phyloP scores from a whole-genome alignment of 768 basidiomycete genomes.

The Leucosporidium scottii region DNA sequence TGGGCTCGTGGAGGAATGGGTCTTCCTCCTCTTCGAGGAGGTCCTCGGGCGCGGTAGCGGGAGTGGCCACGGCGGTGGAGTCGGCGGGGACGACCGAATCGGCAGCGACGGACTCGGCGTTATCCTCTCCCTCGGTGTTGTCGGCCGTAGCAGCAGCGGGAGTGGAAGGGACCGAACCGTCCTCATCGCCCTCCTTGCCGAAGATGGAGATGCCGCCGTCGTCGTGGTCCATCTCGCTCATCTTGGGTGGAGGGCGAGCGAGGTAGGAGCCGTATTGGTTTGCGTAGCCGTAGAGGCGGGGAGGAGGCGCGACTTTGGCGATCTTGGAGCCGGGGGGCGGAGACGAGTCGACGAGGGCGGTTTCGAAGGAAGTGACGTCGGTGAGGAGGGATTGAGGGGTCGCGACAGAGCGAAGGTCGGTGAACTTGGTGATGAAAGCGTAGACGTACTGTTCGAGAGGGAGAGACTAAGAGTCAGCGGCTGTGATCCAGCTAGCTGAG shows the following conservation, averaged over 20 bases:
- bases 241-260: background rate
- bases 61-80: background rate
- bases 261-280: background rate
- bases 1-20: background rate
- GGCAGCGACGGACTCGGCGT: background rate
- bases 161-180: no score
- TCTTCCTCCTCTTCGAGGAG: background rate
- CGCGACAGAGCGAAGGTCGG: background rate
- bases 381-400: background rate
- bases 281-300: background rate
- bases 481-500: background rate
- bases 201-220: no score
- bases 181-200: no score
- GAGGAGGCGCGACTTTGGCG: background rate
- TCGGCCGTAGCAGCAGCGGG: background rate
- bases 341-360: background rate
- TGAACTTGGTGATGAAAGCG: constrained; percentile 1
- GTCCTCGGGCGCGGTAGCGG: background rate
- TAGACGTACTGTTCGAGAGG: background rate
- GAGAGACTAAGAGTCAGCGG: no score
- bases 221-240: background rate
- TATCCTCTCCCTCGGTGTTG: background rate
- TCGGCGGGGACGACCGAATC: background rate
- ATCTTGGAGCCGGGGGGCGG: background rate
- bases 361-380: background rate